Percentiles rank a stretch among this genome's conserved stretches.
Evolutionary conservation across 163 green algal species (phyloP).

Genomic region (Prototheca stagnorum): DNA sequence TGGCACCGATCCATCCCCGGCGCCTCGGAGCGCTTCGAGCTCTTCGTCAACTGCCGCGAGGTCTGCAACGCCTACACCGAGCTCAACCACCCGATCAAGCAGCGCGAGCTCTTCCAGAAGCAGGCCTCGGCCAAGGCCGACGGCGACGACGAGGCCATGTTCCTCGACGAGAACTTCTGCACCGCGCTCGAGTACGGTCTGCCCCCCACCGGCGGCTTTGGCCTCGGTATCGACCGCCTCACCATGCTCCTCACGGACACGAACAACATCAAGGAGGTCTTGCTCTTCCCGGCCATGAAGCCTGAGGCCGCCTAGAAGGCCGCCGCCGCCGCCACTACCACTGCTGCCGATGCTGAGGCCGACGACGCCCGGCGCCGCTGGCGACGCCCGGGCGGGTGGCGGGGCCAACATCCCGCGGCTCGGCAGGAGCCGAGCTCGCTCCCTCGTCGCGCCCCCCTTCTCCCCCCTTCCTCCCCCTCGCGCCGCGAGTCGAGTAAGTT

Average conservation of each 20-base stretch:
- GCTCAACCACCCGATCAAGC: constrained; percentile 86
- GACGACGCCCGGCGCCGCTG: background rate
- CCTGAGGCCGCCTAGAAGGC: no score
- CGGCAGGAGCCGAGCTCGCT: no score
- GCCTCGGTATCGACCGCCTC: constrained; percentile 83
- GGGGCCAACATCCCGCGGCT: no score
- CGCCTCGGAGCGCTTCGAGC: constrained; percentile 94
- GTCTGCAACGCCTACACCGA: constrained; percentile 95
- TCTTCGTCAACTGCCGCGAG: constrained; percentile 91
- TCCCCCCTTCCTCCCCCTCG: no score
- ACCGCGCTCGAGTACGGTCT: constrained; percentile 91
- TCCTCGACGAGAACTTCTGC: constrained; percentile 87
- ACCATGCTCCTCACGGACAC: constrained; percentile 85
- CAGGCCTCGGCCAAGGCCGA: constrained; percentile 54
- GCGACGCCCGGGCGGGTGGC: no score
- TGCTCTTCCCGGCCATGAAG: constrained; percentile 99
- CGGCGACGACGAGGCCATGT: constrained; percentile 96
- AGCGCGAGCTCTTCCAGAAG: constrained; percentile 79
- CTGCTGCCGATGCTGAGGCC: background rate
- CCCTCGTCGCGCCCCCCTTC: no score
- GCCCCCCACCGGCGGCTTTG: constrained; percentile 83
- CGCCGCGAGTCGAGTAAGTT: no score
- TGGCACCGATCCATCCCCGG: constrained; percentile 74
- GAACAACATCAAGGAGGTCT: constrained; percentile 89
- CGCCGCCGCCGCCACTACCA: constrained; percentile 10